Evolutionary conservation across 148 eudicot species (phyloP).

Genomic region (Simmondsia chinensis): DNA sequence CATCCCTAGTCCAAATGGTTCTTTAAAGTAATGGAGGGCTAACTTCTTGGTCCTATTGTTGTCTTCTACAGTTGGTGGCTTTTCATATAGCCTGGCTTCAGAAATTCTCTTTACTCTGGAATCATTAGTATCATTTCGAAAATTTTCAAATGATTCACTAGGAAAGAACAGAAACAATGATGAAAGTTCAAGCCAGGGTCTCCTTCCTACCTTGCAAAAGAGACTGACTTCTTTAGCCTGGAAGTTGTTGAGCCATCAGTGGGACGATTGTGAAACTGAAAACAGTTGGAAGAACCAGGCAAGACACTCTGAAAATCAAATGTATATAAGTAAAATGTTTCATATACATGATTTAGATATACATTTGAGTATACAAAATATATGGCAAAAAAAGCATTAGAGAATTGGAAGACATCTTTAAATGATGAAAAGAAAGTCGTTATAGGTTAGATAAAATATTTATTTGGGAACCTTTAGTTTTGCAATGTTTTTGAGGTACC

Average conservation of each 20-base stretch:
- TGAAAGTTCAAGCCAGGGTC: conserved; percentile 11
- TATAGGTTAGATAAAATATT: too few relatives aligned
- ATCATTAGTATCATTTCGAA: conserved; percentile 23
- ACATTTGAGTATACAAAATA: too few relatives aligned
- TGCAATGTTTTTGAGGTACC: too few relatives aligned
- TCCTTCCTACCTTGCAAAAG: conserved; percentile 25
- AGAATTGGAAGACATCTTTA: too few relatives aligned
- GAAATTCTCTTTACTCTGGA: conserved; percentile 40
- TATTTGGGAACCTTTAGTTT: too few relatives aligned
- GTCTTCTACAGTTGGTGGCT: conserved; percentile 29
- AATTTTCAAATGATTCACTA: conserved; percentile 11
- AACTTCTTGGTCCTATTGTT: too few relatives aligned
- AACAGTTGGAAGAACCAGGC: conserved; percentile 37
- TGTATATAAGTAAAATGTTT: too few relatives aligned
- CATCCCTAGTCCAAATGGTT: too few relatives aligned
- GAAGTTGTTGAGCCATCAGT: conserved; percentile 31
- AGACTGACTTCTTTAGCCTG: conserved; percentile 37
- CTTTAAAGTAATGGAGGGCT: too few relatives aligned
- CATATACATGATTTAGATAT: too few relatives aligned
- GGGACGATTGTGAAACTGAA: conserved; percentile 22
- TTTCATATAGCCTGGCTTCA: conserved; percentile 44
- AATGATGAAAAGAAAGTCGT: too few relatives aligned
- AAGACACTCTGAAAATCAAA: conserved; percentile 10
- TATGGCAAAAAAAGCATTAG: too few relatives aligned
- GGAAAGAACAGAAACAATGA: conserved; percentile 20